Percentiles rank a stretch among this genome's conserved stretches.
These are phyloP conservation scores for Panicum miliaceum DNA, from an alignment of 176 grass and related monocot species.

Conservation along the genomic window DNA sequence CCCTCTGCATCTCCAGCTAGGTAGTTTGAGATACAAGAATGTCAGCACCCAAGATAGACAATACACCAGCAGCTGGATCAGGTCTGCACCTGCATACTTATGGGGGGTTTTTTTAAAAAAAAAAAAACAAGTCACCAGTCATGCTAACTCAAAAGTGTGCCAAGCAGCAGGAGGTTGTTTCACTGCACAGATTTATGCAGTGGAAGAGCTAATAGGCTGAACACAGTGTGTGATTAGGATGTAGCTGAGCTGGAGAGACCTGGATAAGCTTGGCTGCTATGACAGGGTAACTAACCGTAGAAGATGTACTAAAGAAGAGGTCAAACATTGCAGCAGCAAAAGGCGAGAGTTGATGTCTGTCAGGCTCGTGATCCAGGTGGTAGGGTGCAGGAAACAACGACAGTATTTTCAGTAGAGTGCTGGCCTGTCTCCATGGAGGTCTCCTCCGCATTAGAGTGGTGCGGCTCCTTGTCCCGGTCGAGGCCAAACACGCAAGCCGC, in stretches of 20 bases:
- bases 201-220: too few species aligned
- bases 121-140: neutral
- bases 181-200: neutral
- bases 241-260: too few species aligned
- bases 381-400: neutral
- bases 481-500: too few species aligned
- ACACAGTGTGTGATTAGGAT: too few species aligned
- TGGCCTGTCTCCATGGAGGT: neutral
- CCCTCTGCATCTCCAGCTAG: constrained; percentile 11
- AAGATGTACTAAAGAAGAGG: too few species aligned
- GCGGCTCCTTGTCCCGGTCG: too few species aligned
- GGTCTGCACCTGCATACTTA: neutral
- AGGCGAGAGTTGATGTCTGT: too few species aligned
- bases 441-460: too few species aligned
- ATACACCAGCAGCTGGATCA: constrained; percentile 15
- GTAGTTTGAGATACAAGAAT: constrained; percentile 2
- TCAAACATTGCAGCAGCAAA: too few species aligned
- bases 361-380: neutral
- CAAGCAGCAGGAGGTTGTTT: neutral
- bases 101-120: neutral
- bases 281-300: too few species aligned
- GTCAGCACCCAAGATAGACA: neutral
- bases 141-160: neutral
- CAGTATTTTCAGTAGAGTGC: neutral
- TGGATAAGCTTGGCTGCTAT: too few species aligned